Evolutionary conservation across 1,284 basidiomycete genomes (phyloP).

Genomic region (Cutaneotrichosporon cyanovorans): DNA sequence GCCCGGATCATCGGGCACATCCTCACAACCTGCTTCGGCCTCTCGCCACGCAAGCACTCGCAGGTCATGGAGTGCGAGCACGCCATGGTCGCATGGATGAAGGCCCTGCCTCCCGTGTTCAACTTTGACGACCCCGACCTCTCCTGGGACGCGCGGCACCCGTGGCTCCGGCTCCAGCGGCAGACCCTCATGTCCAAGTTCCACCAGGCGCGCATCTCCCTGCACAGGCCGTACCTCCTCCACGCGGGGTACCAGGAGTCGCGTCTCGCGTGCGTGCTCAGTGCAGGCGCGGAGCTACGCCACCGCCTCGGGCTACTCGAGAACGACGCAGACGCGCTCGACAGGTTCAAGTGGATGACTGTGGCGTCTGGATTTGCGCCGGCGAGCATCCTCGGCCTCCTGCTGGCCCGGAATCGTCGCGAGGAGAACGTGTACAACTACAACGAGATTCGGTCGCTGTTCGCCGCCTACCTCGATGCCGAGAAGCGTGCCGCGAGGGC

Average conservation of each 20-base stretch:
- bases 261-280: conserved; percentile 20
- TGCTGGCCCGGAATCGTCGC: conserved; percentile 17
- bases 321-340: conserved; percentile 20
- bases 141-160: conserved; percentile 15
- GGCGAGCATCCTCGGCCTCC: conserved; percentile 25
- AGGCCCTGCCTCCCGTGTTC: conserved; percentile 26
- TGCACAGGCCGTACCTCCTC: conserved; percentile 31
- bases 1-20: conserved; percentile 26
- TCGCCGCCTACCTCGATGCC: conserved; percentile 9
- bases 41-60: conserved; percentile 19
- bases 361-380: conserved; percentile 28
- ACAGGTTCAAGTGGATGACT: conserved; percentile 35
- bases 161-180: conserved; percentile 26
- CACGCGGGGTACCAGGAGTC: conserved; percentile 16
- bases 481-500: conserved; percentile 5
- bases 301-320: conserved; percentile 20
- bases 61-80: conserved; percentile 26
- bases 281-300: conserved; percentile 22
- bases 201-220: conserved; percentile 25
- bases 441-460: conserved; percentile 10
- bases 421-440: conserved; percentile 14
- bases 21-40: conserved; percentile 25
- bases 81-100: conserved; percentile 19
- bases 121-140: conserved; percentile 21
- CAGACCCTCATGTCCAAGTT: conserved; percentile 27